These are phyloP conservation scores for Aethionema arabicum DNA, from an alignment of 345 rosid species.

Conservation along the genomic window DNA sequence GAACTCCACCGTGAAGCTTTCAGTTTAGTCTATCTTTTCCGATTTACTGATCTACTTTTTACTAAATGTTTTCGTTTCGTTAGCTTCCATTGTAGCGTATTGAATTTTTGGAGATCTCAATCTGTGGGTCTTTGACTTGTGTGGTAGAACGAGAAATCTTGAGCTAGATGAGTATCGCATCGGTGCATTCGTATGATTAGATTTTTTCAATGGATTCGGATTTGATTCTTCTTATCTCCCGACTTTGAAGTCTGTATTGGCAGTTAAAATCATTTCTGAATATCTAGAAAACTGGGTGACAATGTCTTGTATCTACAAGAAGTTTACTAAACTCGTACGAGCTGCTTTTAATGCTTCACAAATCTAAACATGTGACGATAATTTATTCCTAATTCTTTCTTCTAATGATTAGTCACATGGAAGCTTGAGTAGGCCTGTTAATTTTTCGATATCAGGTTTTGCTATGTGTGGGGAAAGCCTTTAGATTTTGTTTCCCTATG, in stretches of 20 bases:
- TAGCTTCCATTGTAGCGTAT: background rate
- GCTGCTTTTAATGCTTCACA: background rate
- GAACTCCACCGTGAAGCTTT: slow-evolving; percentile 93
- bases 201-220: background rate
- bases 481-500: background rate
- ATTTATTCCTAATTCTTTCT: background rate
- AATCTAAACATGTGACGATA: background rate
- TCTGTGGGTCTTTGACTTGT: background rate
- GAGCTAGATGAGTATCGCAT: slow-evolving; percentile 12
- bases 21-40: slow-evolving; percentile 47
- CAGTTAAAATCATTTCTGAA: background rate
- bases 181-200: slow-evolving; percentile 18
- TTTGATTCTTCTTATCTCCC: background rate
- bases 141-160: background rate
- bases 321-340: background rate
- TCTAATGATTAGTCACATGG: background rate
- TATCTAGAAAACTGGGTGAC: background rate
- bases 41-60: slow-evolving; percentile 8
- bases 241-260: background rate
- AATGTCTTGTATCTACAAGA: background rate
- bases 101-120: background rate
- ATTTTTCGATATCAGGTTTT: slow-evolving; percentile 10
- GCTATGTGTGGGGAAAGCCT: slow-evolving; percentile 7
- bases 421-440: background rate
- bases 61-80: background rate